These are phyloP conservation scores for Phallus indusiatus DNA, from an alignment of 768 basidiomycete species.

Conservation along the genomic window DNA sequence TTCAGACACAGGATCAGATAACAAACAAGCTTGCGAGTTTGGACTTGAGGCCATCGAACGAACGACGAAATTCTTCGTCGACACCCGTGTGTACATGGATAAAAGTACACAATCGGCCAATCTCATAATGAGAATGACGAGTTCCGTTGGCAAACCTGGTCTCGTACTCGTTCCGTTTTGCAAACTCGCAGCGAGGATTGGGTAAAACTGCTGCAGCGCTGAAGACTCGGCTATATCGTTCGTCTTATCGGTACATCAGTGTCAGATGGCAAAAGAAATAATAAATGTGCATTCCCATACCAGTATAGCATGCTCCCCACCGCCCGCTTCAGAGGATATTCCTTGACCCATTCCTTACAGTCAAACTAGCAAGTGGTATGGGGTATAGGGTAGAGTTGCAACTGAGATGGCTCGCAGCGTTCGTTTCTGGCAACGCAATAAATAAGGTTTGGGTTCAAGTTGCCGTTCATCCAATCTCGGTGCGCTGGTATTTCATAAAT, in stretches of 20 bases:
- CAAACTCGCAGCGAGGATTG: not conserved
- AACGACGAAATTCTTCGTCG: not conserved
- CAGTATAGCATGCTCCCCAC: not conserved
- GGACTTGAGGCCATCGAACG: not conserved
- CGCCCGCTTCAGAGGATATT: not conserved
- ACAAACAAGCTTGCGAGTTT: not conserved
- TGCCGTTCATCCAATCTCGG: too few species aligned
- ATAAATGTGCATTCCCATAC: not conserved
- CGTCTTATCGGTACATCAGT: not conserved
- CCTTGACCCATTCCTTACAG: not conserved
- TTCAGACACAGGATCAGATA: not conserved
- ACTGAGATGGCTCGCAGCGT: too few species aligned
- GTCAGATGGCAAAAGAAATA: not conserved
- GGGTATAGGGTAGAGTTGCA: too few species aligned
- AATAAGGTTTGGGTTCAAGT: too few species aligned
- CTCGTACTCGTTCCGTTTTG: not conserved
- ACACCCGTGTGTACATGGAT: not conserved
- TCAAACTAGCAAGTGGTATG: too few species aligned
- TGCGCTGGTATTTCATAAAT: too few species aligned
- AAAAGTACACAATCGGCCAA: conserved; percentile 1
- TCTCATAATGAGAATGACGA: conserved; percentile 6
- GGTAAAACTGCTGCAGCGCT: not conserved
- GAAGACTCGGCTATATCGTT: not conserved
- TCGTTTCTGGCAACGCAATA: too few species aligned
- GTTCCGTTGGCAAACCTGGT: conserved; percentile 8